A percentile compares a stretch with the other conserved stretches of the same genome.
Evolutionary conservation across 441 rosid genomes (phyloP).

Genomic region (Gossypium aridum): DNA sequence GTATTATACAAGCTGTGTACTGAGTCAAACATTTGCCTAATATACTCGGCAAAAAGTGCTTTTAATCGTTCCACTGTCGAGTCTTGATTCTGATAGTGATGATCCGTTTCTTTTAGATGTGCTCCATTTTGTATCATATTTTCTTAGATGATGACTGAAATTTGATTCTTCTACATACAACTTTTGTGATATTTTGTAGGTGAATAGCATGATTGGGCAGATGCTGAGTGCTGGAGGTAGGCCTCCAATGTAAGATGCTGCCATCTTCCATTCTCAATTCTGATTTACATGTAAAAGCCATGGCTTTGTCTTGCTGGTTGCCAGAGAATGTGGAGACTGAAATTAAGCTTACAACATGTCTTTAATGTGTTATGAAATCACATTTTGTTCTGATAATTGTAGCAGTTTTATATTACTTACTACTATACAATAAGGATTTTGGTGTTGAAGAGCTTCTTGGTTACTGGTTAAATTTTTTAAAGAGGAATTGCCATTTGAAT

Average conservation of each 20-base stretch:
- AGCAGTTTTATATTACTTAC: neutral
- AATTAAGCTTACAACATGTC: neutral
- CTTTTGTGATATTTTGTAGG: slow-evolving; percentile 35
- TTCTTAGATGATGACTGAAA: neutral
- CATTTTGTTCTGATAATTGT: neutral
- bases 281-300: neutral
- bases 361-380: neutral
- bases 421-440: slow-evolving; percentile 2
- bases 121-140: neutral
- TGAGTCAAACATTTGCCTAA: neutral
- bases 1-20: neutral
- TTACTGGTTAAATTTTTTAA: neutral
- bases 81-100: neutral
- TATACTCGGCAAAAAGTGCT: too few species aligned
- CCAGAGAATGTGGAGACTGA: neutral
- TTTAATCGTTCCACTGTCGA: too few species aligned
- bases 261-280: neutral
- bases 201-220: slow-evolving; percentile 74
- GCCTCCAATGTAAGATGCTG: neutral
- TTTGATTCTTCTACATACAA: neutral
- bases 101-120: neutral
- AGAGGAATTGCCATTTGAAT: neutral
- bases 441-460: neutral
- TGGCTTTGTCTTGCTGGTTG: neutral
- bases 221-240: slow-evolving; percentile 29